Conservation (phyloP, 208 protist genomes). For the Leptomonas pyrrhocoris region DNA sequence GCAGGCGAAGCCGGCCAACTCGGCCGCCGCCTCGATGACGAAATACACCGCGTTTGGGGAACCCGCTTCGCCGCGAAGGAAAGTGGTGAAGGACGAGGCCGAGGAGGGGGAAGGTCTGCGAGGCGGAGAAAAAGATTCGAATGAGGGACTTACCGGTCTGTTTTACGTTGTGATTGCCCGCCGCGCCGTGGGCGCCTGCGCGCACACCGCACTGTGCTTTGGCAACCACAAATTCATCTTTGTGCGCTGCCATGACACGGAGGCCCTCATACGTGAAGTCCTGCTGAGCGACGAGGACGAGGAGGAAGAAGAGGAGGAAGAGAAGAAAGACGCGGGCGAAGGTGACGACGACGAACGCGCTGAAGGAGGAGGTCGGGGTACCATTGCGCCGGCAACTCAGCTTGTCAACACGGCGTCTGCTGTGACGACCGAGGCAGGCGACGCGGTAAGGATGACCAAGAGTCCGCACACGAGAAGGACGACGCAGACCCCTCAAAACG, state of each 20-base stretch:
- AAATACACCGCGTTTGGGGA: neutral
- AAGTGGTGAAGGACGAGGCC: no score
- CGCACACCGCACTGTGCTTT: conserved; percentile 65
- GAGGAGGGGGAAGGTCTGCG: no score
- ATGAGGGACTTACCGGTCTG: conserved; percentile 10
- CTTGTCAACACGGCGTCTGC: neutral
- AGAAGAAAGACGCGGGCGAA: neutral
- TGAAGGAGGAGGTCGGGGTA: neutral
- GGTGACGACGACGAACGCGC: neutral
- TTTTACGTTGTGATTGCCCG: conserved; percentile 73
- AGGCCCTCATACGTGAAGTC: conserved; percentile 25
- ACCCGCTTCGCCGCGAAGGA: neutral
- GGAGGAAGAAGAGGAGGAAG: neutral
- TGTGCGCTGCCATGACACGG: conserved; percentile 37
- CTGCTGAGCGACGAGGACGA: conserved; percentile 2
- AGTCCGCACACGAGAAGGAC: no score
- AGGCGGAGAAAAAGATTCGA: neutral
- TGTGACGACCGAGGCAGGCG: neutral
- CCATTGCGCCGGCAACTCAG: no score
- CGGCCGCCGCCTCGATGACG: neutral
- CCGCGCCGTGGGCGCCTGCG: conserved; percentile 57
- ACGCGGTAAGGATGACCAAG: neutral
- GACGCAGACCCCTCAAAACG: no score
- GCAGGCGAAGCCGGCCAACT: neutral
- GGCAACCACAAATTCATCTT: conserved; percentile 88